Evolutionary conservation across 2,329 filamentous ascomycete species (phyloP).

Genomic region (Calonectria naviculata): DNA sequence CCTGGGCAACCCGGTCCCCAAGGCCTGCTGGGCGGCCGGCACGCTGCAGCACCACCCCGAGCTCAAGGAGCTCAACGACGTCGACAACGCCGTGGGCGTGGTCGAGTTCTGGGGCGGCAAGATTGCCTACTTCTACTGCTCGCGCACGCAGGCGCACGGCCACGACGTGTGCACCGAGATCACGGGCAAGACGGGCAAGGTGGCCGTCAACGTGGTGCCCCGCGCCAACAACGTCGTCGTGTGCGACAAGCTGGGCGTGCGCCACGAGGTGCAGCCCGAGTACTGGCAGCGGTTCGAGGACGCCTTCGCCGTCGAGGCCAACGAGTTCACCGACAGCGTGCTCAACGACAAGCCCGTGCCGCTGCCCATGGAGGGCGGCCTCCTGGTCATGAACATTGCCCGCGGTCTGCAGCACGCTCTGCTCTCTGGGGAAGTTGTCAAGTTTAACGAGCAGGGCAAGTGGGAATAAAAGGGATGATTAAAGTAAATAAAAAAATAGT

Average conservation of each 20-base stretch:
- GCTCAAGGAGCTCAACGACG: conserved; percentile 38
- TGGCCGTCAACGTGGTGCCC: conserved; percentile 70
- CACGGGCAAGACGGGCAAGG: conserved; percentile 73
- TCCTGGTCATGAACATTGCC: conserved; percentile 70
- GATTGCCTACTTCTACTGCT: conserved; percentile 73
- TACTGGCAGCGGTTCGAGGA: conserved; percentile 73
- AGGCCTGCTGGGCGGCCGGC: conserved; percentile 25
- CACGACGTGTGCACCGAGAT: conserved; percentile 72
- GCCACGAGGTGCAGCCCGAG: conserved; percentile 67
- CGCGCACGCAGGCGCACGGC: conserved; percentile 74
- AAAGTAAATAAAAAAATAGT: background rate
- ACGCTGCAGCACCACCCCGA: conserved; percentile 38
- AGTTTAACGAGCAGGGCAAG: conserved; percentile 58
- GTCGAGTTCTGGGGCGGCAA: conserved; percentile 74
- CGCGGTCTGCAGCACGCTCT: conserved; percentile 68
- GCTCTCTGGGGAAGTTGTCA: conserved; percentile 65
- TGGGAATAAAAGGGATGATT: conserved; percentile 5
- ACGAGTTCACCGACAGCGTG: conserved; percentile 69
- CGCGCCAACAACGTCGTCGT: conserved; percentile 64
- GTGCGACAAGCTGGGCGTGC: conserved; percentile 57
- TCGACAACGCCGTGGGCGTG: conserved; percentile 56
- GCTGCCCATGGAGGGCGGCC: conserved; percentile 68
- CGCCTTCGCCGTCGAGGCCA: conserved; percentile 71
- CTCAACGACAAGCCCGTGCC: conserved; percentile 49
- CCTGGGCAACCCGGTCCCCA: conserved; percentile 30